Evolutionary conservation across 345 rosid genomes (phyloP).

Genomic region (Murraya paniculata): DNA sequence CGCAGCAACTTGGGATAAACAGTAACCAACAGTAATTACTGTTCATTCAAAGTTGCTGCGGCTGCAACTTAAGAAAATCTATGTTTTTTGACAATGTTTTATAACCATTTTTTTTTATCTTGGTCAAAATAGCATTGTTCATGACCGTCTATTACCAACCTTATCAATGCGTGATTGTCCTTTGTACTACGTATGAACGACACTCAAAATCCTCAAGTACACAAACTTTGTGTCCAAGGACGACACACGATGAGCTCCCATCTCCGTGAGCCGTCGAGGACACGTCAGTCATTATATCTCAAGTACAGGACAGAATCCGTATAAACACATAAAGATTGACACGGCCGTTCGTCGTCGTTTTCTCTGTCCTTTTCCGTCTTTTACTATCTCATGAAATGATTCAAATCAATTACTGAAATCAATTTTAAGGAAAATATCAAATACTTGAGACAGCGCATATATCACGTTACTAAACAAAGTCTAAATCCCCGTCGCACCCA

Average conservation of each 20-base stretch:
- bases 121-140: too few relatives aligned
- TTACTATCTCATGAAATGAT: neutral
- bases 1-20: too few relatives aligned
- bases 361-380: conserved; percentile 16
- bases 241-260: neutral
- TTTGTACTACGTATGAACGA: too few relatives aligned
- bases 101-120: too few relatives aligned
- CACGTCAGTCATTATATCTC: conserved; percentile 10
- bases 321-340: neutral
- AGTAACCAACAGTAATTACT: too few relatives aligned
- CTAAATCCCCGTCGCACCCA: neutral
- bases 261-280: neutral
- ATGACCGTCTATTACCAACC: too few relatives aligned
- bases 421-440: neutral
- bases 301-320: conserved; percentile 23
- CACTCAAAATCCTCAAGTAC: too few relatives aligned
- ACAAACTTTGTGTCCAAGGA: neutral
- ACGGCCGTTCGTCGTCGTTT: neutral
- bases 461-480: neutral
- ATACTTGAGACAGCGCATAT: neutral
- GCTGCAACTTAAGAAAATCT: too few relatives aligned
- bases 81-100: too few relatives aligned
- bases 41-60: too few relatives aligned
- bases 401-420: too few relatives aligned
- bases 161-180: too few relatives aligned